Evolutionary conservation across 495 filamentous ascomycete species (phyloP), one percentile per base, ranked within the genome.

Genomic region (Arthonia radiata): DNA sequence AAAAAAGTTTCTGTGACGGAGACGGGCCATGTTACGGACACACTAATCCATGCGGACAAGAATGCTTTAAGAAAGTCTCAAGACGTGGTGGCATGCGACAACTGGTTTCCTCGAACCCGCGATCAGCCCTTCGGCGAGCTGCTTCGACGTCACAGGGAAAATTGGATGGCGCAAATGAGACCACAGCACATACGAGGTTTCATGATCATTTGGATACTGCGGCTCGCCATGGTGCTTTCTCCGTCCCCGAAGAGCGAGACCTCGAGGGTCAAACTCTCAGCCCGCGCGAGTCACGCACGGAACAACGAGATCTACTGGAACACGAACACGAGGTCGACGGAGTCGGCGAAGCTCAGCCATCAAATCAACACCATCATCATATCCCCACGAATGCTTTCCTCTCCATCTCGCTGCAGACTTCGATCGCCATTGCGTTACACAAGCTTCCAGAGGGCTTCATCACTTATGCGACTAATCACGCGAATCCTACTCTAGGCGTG

Each of bases 391-490:
- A 22, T 16, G 29, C 32, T 15, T 37, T 37, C 18, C 31, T 43
- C 9, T 29, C 31, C n/a, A 32, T 43, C 8, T 38, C 40, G 18
- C 41, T 42, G 26, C 37, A 44, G 11, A 43, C 40, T 4, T 43
- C 41, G 11, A 66, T 91, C 26, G 89, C 86, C 23, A 94, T 97
- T 39, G 79, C 86, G 5, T 52, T 97, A 1, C 86, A 97, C 52
- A 97, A 97, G 44, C 70, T 93, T 12, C 86, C 89, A 3, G 86
- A 97, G 49, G 86, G 86, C 15, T 94, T 97, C 50, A 93, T 97
- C 31, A 97, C 89, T 16, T 97, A 86, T 46, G 83, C 86, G 5
- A 93, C 86, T 8, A 97, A 94, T 47, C 89, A 97, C 35, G 89
- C 79, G 17, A 92, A 73, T 40, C 80, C 86, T 0, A 52, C 55